Base-by-base conservation (phyloP, 768 basidiomycete species). In the Mycena haematopus region DNA sequence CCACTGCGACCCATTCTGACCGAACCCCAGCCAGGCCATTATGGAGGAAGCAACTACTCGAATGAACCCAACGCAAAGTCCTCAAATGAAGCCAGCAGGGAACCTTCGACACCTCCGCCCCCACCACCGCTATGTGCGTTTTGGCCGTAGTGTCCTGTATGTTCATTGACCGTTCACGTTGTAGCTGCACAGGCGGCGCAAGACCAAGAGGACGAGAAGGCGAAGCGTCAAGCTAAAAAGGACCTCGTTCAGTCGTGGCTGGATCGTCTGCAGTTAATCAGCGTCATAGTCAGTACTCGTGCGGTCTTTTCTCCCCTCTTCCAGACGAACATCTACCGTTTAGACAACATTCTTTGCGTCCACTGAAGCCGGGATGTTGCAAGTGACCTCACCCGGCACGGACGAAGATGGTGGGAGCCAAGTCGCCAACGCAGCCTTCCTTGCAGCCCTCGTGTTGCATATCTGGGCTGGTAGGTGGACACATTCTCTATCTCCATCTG, bases 291-390 rank as follows among this genome's bases (percentile, higher is more conserved):
- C 49, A 68, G 84, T 52, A 6, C 35, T 59, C 35, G 10, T 25
- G 10, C 75, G 27, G 29, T 24, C 15, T 19, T 58, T 45, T 15
- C 19, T 62, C 50, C 38, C 42, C 19, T 54, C 17, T 8, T 11
- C 42, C 60, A n/a, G 52, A 55, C 40, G 0, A 42, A 42, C 60
- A 17, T 6, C 29, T 4, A 44, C 24, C 27, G 50, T 14, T n/a
- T 25, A 87, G 86, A 85, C 86, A 0, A 87, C 86, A 0, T 87
- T 87, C 71, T 87, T 87, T 57, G 86, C 86, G 1, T 81, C 85
- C 0, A 82, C 79, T 21, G 86, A 87, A 69, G 81, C 84, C 0
- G 82, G 80, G 24, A 73, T 87, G 70, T 73, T 87, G 9, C 77
- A 79, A 25, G 74, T 77, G 17, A 82, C 83, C 0, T 76, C 77